These are phyloP conservation scores for Mycena pura DNA, from an alignment of 768 basidiomycete species.

Conservation along the genomic window DNA sequence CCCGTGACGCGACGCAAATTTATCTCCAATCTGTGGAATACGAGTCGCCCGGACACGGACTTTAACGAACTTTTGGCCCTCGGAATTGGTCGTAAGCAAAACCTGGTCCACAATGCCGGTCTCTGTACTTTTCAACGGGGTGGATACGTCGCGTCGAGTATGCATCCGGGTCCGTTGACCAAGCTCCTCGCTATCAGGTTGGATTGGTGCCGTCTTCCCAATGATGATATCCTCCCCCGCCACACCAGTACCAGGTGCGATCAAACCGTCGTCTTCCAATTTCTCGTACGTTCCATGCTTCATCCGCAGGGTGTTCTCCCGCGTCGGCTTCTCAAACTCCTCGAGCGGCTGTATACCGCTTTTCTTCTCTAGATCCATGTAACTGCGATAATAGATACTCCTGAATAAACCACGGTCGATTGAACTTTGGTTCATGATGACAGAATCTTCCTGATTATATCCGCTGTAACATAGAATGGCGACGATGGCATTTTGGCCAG, in stretches of 20 bases:
- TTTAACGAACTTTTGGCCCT: constrained; percentile 98
- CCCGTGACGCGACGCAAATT: constrained; percentile 98
- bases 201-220: constrained; percentile 97
- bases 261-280: constrained; percentile 93
- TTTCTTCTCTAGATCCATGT: constrained; percentile 98
- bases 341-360: constrained; percentile 91
- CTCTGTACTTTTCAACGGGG: constrained; percentile 97
- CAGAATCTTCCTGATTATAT: constrained; percentile 99
- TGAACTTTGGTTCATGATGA: constrained; percentile 99
- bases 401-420: constrained; percentile 98
- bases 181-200: constrained; percentile 95
- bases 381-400: constrained; percentile 97
- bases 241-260: constrained; percentile 94
- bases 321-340: constrained; percentile 95
- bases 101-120: constrained; percentile 98
- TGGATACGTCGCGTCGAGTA: constrained; percentile 94
- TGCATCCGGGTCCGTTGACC: constrained; percentile 95
- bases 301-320: constrained; percentile 93
- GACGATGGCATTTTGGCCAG: constrained; percentile 99
- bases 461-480: constrained; percentile 99
- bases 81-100: constrained; percentile 92
- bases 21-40: constrained; percentile 98
- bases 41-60: constrained; percentile 95
- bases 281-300: constrained; percentile 99
- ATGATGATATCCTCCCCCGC: constrained; percentile 98